phyloP scores from a whole-genome alignment of 768 basidiomycete species.

The Ramaria sp. region DNA sequence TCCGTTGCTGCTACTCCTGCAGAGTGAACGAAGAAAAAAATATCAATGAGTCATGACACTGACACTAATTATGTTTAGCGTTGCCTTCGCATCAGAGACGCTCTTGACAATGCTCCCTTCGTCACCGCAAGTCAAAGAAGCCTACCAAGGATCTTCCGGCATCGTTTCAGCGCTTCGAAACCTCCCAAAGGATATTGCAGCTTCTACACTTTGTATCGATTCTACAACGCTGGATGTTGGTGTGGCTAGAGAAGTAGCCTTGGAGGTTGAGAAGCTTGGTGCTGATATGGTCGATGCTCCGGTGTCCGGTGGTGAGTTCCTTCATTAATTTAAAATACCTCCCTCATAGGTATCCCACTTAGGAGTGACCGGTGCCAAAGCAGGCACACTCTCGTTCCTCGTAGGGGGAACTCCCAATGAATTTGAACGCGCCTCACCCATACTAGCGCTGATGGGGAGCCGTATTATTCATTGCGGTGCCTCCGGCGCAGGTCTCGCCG shows the following conservation, averaged over 20 bases:
- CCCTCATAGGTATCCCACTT: neutral
- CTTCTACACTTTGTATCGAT: constrained; percentile 66
- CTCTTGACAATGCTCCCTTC: constrained; percentile 90
- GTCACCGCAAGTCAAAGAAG: constrained; percentile 73
- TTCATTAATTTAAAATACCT: constrained; percentile 7
- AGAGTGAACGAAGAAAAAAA: constrained; percentile 44
- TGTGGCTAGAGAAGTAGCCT: constrained; percentile 56
- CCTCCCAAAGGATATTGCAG: constrained; percentile 25
- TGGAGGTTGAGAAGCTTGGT: constrained; percentile 38
- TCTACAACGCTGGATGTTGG: constrained; percentile 83
- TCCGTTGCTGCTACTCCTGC: constrained; percentile 51
- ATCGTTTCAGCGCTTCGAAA: constrained; percentile 53
- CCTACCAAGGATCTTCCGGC: constrained; percentile 52
- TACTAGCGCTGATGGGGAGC: constrained; percentile 66
- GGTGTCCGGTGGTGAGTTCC: constrained; percentile 72
- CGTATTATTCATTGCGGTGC: constrained; percentile 76
- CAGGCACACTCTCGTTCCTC: constrained; percentile 83
- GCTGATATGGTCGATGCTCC: constrained; percentile 87
- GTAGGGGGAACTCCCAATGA: constrained; percentile 64
- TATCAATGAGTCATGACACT: constrained; percentile 9
- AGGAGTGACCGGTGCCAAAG: constrained; percentile 83
- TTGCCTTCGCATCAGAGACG: constrained; percentile 47
- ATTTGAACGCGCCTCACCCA: constrained; percentile 45
- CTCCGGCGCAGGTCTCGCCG: constrained; percentile 72
- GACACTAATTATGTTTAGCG: constrained; percentile 30